Conservation (phyloP, 768 basidiomycete genomes). For the Dentipellis sp. region DNA sequence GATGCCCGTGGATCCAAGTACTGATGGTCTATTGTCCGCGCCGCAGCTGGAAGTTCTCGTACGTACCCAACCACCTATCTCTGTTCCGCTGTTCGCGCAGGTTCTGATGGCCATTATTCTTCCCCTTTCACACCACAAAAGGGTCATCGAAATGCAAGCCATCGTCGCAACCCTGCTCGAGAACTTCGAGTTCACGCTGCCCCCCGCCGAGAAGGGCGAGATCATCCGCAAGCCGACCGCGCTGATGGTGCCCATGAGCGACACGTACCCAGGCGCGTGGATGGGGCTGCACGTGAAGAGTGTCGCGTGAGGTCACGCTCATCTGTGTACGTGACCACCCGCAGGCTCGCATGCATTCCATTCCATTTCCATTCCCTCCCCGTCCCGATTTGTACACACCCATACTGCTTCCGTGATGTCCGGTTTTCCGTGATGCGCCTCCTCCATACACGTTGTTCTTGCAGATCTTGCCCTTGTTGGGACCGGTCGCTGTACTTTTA, state of each 20-base stretch:
- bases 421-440: not conserved
- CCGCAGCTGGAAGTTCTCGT: conserved; percentile 9
- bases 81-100: not conserved
- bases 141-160: conserved; percentile 8
- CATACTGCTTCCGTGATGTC: not conserved
- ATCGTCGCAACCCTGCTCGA: conserved; percentile 7
- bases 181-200: conserved; percentile 11
- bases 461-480: too few species aligned
- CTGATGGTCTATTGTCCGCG: not conserved
- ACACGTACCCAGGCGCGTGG: conserved; percentile 3
- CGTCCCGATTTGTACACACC: not conserved
- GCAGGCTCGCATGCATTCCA: too few species aligned
- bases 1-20: not conserved
- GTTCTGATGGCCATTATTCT: not conserved
- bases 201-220: conserved; percentile 6
- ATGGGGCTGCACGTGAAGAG: conserved; percentile 10
- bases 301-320: not conserved
- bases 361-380: not conserved
- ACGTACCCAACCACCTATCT: not conserved
- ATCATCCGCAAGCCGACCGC: conserved; percentile 8
- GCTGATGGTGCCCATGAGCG: conserved; percentile 9
- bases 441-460: not conserved
- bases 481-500: too few species aligned
- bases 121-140: not conserved
- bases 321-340: too few species aligned